Conservation (phyloP, 2,329 filamentous ascomycete genomes). For the Arthrobotrys pseudoclavata region DNA sequence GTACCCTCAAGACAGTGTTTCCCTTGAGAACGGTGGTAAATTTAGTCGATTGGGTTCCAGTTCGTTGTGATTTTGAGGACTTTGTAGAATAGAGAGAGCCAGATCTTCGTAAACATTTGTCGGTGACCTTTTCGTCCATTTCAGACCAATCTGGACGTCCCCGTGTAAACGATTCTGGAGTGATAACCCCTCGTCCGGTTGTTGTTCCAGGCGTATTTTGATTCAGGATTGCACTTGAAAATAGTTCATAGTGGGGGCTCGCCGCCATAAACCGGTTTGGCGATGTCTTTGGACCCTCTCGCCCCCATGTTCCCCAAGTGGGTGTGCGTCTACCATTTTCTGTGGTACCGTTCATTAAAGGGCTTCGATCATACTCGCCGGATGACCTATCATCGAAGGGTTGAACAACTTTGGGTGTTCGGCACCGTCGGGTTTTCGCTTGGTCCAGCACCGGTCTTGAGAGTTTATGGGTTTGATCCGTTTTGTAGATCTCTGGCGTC, state of each 20-base stretch:
- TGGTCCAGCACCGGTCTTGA: slow-evolving; percentile 40
- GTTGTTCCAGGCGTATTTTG: slow-evolving; percentile 34
- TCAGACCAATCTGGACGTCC: slow-evolving; percentile 58
- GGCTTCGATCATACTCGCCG: slow-evolving; percentile 53
- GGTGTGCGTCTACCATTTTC: slow-evolving; percentile 9
- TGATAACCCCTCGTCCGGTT: background rate
- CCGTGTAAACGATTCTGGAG: slow-evolving; percentile 37
- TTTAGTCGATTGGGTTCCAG: slow-evolving; percentile 27
- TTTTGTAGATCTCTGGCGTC: slow-evolving; percentile 46
- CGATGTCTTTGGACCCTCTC: slow-evolving; percentile 10
- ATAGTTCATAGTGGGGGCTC: slow-evolving; percentile 52
- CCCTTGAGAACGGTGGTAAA: slow-evolving; percentile 31
- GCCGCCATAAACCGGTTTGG: slow-evolving; percentile 32
- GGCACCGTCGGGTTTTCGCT: slow-evolving; percentile 23
- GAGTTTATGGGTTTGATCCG: slow-evolving; percentile 42
- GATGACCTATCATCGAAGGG: slow-evolving; percentile 49
- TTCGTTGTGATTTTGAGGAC: slow-evolving; percentile 27
- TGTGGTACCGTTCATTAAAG: slow-evolving; percentile 19
- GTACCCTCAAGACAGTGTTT: slow-evolving; percentile 32
- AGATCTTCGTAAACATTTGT: slow-evolving; percentile 24
- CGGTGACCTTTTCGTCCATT: slow-evolving; percentile 37
- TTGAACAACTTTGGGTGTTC: slow-evolving; percentile 30
- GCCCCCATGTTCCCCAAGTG: slow-evolving; percentile 9
- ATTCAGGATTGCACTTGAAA: slow-evolving; percentile 48
- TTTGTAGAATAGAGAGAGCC: slow-evolving; percentile 34